Evolutionary conservation across 345 rosid species (phyloP).

Genomic region (Moringa oleifera): DNA sequence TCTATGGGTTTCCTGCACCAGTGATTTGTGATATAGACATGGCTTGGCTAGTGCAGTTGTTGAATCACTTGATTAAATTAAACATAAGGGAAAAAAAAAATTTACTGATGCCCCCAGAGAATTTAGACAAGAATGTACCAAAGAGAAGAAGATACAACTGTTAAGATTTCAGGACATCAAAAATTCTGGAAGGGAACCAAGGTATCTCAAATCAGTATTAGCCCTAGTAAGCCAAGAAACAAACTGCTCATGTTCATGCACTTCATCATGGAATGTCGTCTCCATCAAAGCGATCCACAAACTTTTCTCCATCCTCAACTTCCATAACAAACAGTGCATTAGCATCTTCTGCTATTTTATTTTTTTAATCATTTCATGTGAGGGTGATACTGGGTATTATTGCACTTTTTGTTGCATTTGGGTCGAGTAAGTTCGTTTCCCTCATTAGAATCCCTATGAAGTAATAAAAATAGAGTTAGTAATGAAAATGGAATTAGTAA

Average conservation of each 20-base stretch:
- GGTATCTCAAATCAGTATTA: not conserved
- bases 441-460: not conserved
- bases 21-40: not conserved
- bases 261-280: no score
- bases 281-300: no score
- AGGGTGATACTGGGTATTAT: not conserved
- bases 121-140: not conserved
- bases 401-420: not conserved
- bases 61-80: not conserved
- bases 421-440: not conserved
- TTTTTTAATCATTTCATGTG: not conserved
- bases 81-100: not conserved
- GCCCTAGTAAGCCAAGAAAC: no score
- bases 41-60: not conserved
- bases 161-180: not conserved
- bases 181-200: not conserved
- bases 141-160: not conserved
- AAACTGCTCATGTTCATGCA: no score
- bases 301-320: no score
- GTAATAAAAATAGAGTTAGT: no score
- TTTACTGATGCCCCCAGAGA: not conserved
- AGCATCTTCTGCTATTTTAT: no score
- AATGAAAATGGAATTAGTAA: no score
- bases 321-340: no score
- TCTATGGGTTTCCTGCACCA: not conserved